Base-by-base conservation (phyloP, 73 alveolate species). In the Paramecium pentaurelia region DNA sequence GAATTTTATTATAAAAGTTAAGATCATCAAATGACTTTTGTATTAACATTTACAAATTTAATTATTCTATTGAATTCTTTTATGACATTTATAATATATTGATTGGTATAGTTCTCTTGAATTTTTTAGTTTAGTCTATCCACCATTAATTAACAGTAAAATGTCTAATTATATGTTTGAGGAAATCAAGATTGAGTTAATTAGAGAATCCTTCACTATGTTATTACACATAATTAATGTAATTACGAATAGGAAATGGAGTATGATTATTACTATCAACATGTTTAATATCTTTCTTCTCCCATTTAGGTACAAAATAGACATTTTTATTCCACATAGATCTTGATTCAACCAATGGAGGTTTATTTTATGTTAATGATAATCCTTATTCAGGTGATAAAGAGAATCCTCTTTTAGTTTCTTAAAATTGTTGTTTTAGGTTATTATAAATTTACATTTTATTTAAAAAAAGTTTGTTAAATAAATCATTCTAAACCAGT, bases 331-430 rank as follows among this genome's bases (percentile, higher is more conserved):
- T 75, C 88, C 88, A 75, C 25, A 12, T 10, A 10, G 88, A 75
- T 75, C 88, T 75, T 38, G 88, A 75, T 30, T 42, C 60, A 75
- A 75, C 88, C 9, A 75, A 38, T 5, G 88, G 88, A 54, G 70
- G 32, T 54, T 54, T 54, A 18, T 54, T n/a, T n/a, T 54, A n/a
- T 2, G 32, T n/a, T 54, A 54, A 8, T 1, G 0, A 54, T 7
- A n/a, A 54, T n/a, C 32, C 70, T 54, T 54, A 3, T 54, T 54
- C 32, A 16, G 32, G 70, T 5, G 70, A 54, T 54, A 1, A 18
- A 4, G 70, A 54, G 70, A 18, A 54, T 54, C 70, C 70, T n/a
- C 9, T 49, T 54, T 54, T 54, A 34, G 70, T 18, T 54, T 54
- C 30, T 5, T 54, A 54, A 22, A 54, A 18, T 18, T 54, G 20